Conservation (phyloP, 1,284 basidiomycete genomes). For the Moesziomyces aphidis region DNA sequence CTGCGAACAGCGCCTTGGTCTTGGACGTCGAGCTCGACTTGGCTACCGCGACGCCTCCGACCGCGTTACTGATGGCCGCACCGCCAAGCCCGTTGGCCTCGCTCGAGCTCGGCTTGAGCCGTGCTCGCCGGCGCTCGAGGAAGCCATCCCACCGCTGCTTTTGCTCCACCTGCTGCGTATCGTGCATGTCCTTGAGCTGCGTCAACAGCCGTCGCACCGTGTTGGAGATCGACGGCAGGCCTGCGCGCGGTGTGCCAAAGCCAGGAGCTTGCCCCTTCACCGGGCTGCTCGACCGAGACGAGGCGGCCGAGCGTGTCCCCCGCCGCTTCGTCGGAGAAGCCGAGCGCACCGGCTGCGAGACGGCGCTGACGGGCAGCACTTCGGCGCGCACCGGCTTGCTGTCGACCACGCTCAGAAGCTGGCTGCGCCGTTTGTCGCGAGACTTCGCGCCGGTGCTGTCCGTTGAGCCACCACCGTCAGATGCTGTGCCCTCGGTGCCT, state of each 20-base stretch:
- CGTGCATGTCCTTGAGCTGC: conserved; percentile 87
- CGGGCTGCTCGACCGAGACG: conserved; percentile 44
- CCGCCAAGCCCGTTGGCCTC: conserved; percentile 14
- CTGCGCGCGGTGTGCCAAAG: conserved; percentile 1
- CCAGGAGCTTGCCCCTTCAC: conserved; percentile 13
- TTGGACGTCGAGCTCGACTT: conserved; percentile 20
- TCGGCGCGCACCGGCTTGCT: conserved; percentile 65
- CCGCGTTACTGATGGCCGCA: conserved; percentile 5
- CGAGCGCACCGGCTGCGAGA: conserved; percentile 27
- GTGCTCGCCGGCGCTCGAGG: conserved; percentile 75
- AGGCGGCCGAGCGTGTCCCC: conserved; percentile 31
- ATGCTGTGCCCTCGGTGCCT: conserved; percentile 11
- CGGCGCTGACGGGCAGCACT: conserved; percentile 49
- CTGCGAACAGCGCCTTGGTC: conserved; percentile 31
- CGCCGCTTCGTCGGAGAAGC: conserved; percentile 21
- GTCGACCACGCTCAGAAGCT: conserved; percentile 55
- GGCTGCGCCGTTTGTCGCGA: conserved; percentile 25
- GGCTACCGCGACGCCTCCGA: conserved; percentile 3
- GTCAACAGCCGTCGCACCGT: conserved; percentile 81
- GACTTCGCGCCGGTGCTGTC: conserved; percentile 22
- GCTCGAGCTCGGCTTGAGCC: conserved; percentile 16
- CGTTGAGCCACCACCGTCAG: conserved; percentile 15
- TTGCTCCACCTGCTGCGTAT: conserved; percentile 79
- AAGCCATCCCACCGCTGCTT: conserved; percentile 90
- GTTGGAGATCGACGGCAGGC: conserved; percentile 71